Conservation (phyloP, 306 rosid species). For the Casuarina glauca region DNA sequence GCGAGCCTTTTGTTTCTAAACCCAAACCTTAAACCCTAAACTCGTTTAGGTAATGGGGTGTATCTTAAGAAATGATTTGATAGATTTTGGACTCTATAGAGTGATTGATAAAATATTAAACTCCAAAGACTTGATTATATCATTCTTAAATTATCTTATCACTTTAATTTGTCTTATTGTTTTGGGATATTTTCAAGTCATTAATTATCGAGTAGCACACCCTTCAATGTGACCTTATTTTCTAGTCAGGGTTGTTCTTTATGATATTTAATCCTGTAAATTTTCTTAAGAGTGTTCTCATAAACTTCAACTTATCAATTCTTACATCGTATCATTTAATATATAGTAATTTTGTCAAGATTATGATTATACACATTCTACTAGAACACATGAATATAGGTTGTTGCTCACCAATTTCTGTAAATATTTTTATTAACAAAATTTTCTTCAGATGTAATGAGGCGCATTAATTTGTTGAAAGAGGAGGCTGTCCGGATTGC, state of each 20-base stretch:
- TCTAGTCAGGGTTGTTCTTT: neutral
- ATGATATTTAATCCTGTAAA: neutral
- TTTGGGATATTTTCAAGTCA: too few relatives aligned
- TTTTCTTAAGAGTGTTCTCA: neutral
- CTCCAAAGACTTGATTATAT: too few relatives aligned
- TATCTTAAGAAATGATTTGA: too few relatives aligned
- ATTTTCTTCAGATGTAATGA: constrained; percentile 81
- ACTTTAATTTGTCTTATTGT: too few relatives aligned
- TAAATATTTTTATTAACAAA: constrained; percentile 13
- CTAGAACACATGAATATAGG: neutral
- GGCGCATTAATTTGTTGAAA: constrained; percentile 85
- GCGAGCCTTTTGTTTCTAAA: constrained; percentile 11
- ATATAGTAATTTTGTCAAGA: neutral
- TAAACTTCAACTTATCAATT: neutral
- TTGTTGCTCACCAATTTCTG: neutral
- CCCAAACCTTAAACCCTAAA: neutral
- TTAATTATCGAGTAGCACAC: too few relatives aligned
- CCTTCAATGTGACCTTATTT: neutral
- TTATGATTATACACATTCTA: neutral
- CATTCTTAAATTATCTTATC: too few relatives aligned
- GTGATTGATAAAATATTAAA: too few relatives aligned
- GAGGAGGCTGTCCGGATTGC: constrained; percentile 94
- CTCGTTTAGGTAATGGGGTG: too few relatives aligned
- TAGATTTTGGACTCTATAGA: too few relatives aligned
- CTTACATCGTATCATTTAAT: neutral